These are phyloP conservation scores for Tripidium arundinaceum DNA, from an alignment of 202 grass and related monocot species.

Conservation along the genomic window DNA sequence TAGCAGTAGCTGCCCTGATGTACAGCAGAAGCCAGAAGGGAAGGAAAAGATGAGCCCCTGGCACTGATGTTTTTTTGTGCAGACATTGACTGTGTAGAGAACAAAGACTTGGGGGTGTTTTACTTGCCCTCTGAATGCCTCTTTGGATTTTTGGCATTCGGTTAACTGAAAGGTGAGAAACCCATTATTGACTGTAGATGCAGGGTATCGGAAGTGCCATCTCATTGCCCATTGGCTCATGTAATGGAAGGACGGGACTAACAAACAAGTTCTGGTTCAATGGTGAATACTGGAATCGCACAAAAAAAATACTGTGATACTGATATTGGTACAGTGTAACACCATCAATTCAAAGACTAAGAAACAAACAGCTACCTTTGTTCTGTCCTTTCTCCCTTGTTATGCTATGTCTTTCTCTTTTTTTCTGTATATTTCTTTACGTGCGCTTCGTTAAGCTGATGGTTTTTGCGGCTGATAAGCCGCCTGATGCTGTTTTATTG, in stretches of 20 bases:
- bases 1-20: conserved; percentile 27
- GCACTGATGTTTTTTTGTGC: conserved; percentile 26
- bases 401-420: neutral
- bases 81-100: conserved; percentile 28
- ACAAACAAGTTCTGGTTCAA: conserved; percentile 24
- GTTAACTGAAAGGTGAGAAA: conserved; percentile 22
- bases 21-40: conserved; percentile 24
- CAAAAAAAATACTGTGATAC: conserved; percentile 41
- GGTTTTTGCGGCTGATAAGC: too few relatives aligned
- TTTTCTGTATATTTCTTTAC: neutral
- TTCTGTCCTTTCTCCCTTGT: neutral
- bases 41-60: conserved; percentile 15
- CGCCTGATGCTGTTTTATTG: too few relatives aligned
- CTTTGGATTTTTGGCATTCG: neutral
- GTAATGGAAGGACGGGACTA: conserved; percentile 13
- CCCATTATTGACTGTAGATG: conserved; percentile 24
- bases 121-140: conserved; percentile 26
- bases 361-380: neutral
- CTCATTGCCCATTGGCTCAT: conserved; percentile 22
- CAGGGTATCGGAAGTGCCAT: neutral
- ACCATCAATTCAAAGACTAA: conserved; percentile 10
- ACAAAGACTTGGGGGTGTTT: conserved; percentile 8
- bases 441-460: neutral
- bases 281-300: conserved; percentile 28
- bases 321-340: conserved; percentile 17